Percentiles rank a stretch among this genome's conserved stretches.
These are phyloP conservation scores for Abrus pulchellus DNA, from an alignment of 306 rosid species.

Conservation along the genomic window DNA sequence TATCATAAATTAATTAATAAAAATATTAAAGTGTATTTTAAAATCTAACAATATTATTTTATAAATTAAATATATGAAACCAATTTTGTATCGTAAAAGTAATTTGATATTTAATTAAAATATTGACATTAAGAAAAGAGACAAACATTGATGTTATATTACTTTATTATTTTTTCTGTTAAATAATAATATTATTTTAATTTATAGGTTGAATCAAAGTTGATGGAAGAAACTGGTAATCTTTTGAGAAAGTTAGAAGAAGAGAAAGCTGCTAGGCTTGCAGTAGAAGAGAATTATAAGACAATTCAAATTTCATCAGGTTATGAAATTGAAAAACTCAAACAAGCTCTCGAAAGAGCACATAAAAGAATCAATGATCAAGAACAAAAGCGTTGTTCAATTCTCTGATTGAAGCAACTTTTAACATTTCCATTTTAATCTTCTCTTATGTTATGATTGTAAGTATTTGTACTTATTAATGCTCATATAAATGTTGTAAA, in stretches of 20 bases:
- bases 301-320: background rate
- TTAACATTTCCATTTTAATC: background rate
- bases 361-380: background rate
- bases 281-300: background rate
- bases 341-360: background rate
- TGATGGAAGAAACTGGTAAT: background rate
- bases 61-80: background rate
- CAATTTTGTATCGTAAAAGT: too few species aligned
- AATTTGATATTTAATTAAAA: background rate
- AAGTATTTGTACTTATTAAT: background rate
- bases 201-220: slow-evolving; percentile 7
- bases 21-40: background rate
- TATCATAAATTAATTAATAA: too few species aligned
- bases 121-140: background rate
- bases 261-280: background rate
- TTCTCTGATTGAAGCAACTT: background rate
- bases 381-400: too few species aligned
- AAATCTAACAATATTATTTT: background rate
- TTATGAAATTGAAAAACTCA: background rate
- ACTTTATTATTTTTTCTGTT: background rate
- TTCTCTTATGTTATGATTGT: background rate
- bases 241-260: background rate
- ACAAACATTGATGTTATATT: background rate
- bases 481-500: background rate
- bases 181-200: background rate